Percentiles rank a stretch among this genome's conserved stretches.
These are phyloP conservation scores for Macrolepiota fuliginosa DNA, from an alignment of 768 basidiomycete species.

Conservation along the genomic window DNA sequence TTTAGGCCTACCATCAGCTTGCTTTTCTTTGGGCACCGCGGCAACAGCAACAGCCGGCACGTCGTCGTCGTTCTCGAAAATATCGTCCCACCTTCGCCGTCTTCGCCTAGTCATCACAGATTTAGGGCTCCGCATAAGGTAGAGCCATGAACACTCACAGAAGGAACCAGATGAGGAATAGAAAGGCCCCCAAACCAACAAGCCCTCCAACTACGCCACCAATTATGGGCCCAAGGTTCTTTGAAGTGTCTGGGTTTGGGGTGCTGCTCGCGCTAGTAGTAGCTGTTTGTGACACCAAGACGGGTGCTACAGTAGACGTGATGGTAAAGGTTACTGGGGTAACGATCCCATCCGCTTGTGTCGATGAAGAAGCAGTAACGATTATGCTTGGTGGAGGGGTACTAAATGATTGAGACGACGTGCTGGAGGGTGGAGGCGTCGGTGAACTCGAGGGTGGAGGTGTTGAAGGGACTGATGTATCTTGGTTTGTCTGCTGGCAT, in stretches of 20 bases:
- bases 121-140: background rate
- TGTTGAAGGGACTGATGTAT: background rate
- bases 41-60: conserved; percentile 19
- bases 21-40: conserved; percentile 19
- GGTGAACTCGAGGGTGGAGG: background rate
- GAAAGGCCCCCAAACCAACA: conserved; percentile 29
- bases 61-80: conserved; percentile 45
- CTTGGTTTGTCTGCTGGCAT: background rate
- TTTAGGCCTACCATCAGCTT: conserved; percentile 36
- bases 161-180: conserved; percentile 47
- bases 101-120: conserved; percentile 33
- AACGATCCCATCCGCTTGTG: conserved; percentile 33
- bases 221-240: conserved; percentile 43
- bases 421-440: conserved; percentile 6
- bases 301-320: conserved; percentile 30
- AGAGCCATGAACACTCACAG: conserved; percentile 32
- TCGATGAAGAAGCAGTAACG: conserved; percentile 15
- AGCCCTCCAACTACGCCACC: conserved; percentile 57
- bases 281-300: conserved; percentile 1
- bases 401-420: background rate
- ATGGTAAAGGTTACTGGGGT: conserved; percentile 32
- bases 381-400: conserved; percentile 16
- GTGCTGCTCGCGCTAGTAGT: conserved; percentile 14
- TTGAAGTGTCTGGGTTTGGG: conserved; percentile 17
- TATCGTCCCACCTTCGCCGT: conserved; percentile 47